phyloP scores from a whole-genome alignment of 257 asterid species.

The Eustoma russellianum region DNA sequence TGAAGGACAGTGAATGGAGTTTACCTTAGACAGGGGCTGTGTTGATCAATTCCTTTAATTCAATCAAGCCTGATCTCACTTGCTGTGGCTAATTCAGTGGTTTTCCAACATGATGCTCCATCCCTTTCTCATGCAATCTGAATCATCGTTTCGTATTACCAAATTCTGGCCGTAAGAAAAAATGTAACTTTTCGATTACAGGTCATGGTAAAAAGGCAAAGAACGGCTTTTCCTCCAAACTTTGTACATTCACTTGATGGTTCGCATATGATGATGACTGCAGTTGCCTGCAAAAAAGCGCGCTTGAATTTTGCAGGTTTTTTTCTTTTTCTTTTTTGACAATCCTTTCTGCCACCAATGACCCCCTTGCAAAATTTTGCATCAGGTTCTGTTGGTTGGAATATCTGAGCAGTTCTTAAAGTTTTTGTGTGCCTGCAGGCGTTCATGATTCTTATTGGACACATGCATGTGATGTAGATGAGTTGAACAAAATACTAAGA shows the following conservation, averaged over 20 bases:
- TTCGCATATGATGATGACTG: conserved; percentile 99
- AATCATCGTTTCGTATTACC: no score
- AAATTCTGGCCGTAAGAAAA: no score
- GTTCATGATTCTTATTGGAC: conserved; percentile 99
- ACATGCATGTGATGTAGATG: conserved; percentile 90
- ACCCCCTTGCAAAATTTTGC: background rate
- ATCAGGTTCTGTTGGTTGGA: no score
- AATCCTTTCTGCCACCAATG: conserved; percentile 1
- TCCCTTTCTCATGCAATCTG: no score
- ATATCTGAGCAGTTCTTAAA: background rate
- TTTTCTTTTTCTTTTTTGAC: conserved; percentile 4
- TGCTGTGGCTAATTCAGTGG: no score
- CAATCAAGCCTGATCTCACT: no score
- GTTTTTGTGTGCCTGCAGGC: conserved; percentile 39
- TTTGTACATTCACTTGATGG: conserved; percentile 97
- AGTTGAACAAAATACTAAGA: conserved; percentile 62
- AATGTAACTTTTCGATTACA: conserved; percentile 18
- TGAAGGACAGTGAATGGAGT: no score
- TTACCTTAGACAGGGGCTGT: no score
- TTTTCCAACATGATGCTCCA: no score
- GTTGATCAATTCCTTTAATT: no score
- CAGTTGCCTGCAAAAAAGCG: conserved; percentile 79
- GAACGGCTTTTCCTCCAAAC: conserved; percentile 95
- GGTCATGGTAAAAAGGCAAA: conserved; percentile 89
- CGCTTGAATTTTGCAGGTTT: conserved; percentile 93